Evolutionary conservation across 441 rosid genomes (phyloP).

Genomic region (Aquilaria agallochum): DNA sequence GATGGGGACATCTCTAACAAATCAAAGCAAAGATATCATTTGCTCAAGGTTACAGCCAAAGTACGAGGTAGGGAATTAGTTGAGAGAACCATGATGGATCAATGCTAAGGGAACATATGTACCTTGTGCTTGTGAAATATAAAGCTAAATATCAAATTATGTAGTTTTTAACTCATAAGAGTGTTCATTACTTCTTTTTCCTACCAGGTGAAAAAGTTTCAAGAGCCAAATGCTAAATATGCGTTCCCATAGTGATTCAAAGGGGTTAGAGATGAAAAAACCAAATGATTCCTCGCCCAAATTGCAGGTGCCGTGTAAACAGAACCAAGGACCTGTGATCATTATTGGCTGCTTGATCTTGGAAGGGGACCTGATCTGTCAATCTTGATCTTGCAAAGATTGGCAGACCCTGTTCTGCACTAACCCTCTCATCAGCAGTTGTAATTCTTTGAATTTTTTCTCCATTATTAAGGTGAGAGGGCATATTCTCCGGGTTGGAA

Average conservation of each 20-base stretch:
- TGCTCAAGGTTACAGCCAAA: too few species aligned
- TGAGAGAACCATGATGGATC: too few species aligned
- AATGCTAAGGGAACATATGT: too few species aligned
- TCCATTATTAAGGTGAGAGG: constrained; percentile 23
- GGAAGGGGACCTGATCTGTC: constrained; percentile 17
- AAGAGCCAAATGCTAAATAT: constrained; percentile 89
- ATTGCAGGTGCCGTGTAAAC: constrained; percentile 91
- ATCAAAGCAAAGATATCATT: too few species aligned
- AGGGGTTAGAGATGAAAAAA: constrained; percentile 91
- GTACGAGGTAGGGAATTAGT: too few species aligned
- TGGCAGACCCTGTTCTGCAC: constrained; percentile 19
- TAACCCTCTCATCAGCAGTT: constrained; percentile 33
- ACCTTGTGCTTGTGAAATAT: too few species aligned
- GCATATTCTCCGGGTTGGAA: constrained; percentile 33
- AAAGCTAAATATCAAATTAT: too few species aligned
- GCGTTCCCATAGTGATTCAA: constrained; percentile 92
- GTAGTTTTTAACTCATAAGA: too few species aligned
- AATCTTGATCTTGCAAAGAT: constrained; percentile 19
- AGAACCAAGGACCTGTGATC: constrained; percentile 56
- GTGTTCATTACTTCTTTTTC: not conserved
- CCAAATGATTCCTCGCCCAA: constrained; percentile 95
- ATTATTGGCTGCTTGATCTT: constrained; percentile 40
- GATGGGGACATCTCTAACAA: too few species aligned
- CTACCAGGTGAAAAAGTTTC: constrained; percentile 87
- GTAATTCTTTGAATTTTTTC: constrained; percentile 59